Evolutionary conservation across 1,139 yeast genomes (phyloP), one percentile per base, ranked within the genome.

Genomic region (Taiozyma sp.): DNA sequence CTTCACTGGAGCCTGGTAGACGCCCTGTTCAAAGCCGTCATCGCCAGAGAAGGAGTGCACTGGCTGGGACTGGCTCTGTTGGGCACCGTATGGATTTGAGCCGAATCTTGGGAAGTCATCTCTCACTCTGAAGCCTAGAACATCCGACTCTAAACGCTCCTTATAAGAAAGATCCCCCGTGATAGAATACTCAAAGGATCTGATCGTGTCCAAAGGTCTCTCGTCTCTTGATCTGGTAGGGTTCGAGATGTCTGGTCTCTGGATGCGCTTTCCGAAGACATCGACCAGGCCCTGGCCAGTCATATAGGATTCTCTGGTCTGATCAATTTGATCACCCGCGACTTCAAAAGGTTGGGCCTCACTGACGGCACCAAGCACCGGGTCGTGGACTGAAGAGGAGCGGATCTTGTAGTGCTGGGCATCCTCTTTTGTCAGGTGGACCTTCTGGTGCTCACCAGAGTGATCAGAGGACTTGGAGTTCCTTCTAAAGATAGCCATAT

Each of bases 321-420:
- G 35, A 66, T 65, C 75, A 59, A 62, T 76, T 73, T 69, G 48
- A 48, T 63, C 60, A 37, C 60, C 58, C 16, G 86, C 85, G 64
- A 86, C 88, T 69, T 93, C 96, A 67, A 89, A 93, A 10, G 99
- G 99, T 72, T 93, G 97, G 19, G 87, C 93, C 69, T 91, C 97
- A 64, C 86, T 90, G 48, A 93, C 95, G 7, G 98, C 98, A 35
- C 85, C 77, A 55, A 93, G 74, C 53, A 91, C 85, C 28, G 97
- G 97, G 69, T 90, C 97, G 61, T 88, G 95, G 48, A 88, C 83
- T 51, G 80, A 75, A 32, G 80, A 80, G 2, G 81, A 73, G 58
- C 84, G 77, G 65, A 81, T 73, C 63, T 85, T 85, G 62, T 77
- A 73, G 58, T 77, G 71, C 47, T 71, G 74, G 48, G 72, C 75